Evolutionary conservation across 2,329 filamentous ascomycete species (phyloP).

Genomic region (Bipolaris sorokiniana): DNA sequence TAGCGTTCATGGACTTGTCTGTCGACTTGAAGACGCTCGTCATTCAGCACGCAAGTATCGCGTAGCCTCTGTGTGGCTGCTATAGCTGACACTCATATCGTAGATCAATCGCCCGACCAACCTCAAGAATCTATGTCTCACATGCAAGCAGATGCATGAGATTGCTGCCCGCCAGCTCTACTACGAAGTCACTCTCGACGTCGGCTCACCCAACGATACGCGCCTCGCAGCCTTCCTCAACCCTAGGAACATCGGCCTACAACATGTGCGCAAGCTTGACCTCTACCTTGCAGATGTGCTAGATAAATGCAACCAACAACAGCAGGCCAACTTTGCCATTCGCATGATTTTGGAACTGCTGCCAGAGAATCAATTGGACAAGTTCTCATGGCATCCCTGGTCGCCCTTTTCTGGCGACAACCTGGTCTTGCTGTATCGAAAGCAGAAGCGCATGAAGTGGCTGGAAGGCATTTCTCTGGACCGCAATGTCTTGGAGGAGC

Average conservation of each 20-base stretch:
- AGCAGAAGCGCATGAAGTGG: constrained; percentile 57
- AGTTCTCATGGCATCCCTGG: constrained; percentile 60
- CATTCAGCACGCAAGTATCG: constrained; percentile 45
- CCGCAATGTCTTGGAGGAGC: constrained; percentile 48
- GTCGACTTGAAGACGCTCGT: constrained; percentile 50
- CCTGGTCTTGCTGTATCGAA: constrained; percentile 55
- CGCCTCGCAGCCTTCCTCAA: constrained; percentile 55
- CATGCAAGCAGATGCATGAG: constrained; percentile 55
- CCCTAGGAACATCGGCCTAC: constrained; percentile 56
- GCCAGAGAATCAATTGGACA: constrained; percentile 56
- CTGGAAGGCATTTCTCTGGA: constrained; percentile 57
- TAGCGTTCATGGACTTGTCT: constrained; percentile 45
- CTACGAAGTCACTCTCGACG: constrained; percentile 54
- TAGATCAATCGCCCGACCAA: constrained; percentile 56
- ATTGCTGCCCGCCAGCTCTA: constrained; percentile 56
- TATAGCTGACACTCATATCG: neutral
- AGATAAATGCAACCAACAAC: constrained; percentile 53
- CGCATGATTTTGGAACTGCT: constrained; percentile 58
- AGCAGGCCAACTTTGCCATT: constrained; percentile 56
- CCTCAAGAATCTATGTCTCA: constrained; percentile 56
- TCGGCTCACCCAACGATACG: constrained; percentile 54
- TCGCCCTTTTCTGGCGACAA: constrained; percentile 56
- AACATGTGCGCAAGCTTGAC: constrained; percentile 54
- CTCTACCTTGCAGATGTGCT: constrained; percentile 54
- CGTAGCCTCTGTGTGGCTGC: neutral